Evolutionary conservation across 2,329 filamentous ascomycete species (phyloP), one percentile per base, ranked within the genome.

Genomic region (Karstenula rhodostoma): DNA sequence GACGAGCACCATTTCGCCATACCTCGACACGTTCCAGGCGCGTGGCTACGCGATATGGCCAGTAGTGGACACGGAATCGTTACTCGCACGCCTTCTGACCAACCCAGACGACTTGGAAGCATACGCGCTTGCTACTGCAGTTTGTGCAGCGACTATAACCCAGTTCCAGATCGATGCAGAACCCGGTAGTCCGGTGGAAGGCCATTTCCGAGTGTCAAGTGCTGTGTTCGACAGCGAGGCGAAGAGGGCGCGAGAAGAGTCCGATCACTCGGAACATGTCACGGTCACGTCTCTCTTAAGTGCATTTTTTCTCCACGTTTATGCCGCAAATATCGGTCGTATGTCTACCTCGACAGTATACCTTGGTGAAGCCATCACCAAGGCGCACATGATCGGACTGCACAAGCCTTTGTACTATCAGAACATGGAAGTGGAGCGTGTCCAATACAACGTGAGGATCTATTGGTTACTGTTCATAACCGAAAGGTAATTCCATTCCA

Each of bases 401-500:
- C 67, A 77, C 33, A 74, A 70, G 46, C 29, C 67, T 8, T 59
- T 57, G 1, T 68, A 71, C 50, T 77, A 77, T 46, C 59, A 69
- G 35, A 37, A 46, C 17, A 67, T 77, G 67, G 59, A 62, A 13
- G 17, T 61, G 2, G 73, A 74, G 53, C 66, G 72, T 47, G 61
- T 64, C 27, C 74, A 77, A 58, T 70, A 72, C 57, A 64, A 66
- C 27, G 49, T 76, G 46, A 64, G 74, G 19, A 63, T 77, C n/a
- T 77, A 77, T 47, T 77, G 74, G 74, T 65, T 77, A 19, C 64
- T 77, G 10, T 77, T 77, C 62, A 75, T 77, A 32, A 77, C 74
- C 0, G 74, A 77, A 59, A 68, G 67, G 66, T 67, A 62, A 5
- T 32, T 4, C 8, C 15, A 6, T 25, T 40, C 15, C 10, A 15